These are phyloP conservation scores for Apostasia ramifera DNA, from an alignment of 106 monocot species.

Conservation along the genomic window DNA sequence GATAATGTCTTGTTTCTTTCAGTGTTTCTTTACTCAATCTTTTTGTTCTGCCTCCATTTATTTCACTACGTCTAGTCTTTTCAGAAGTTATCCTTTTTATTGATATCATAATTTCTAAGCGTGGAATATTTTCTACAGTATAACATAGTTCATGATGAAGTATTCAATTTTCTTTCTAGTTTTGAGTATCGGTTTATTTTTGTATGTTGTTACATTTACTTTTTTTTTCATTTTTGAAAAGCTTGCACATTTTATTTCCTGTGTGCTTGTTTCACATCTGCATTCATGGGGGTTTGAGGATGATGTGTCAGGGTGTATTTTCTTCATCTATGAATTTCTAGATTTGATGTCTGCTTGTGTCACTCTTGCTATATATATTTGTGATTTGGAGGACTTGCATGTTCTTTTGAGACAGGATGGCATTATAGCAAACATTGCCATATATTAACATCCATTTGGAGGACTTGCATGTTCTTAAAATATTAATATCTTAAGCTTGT, in stretches of 20 bases:
- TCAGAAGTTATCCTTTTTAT: background rate
- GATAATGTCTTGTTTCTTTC: too few relatives aligned
- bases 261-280: too few relatives aligned
- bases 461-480: too few relatives aligned
- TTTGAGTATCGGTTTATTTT: background rate
- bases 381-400: background rate
- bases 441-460: too few relatives aligned
- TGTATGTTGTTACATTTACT: background rate
- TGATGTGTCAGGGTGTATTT: background rate
- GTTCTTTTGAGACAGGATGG: background rate
- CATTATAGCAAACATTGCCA: too few relatives aligned
- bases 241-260: background rate
- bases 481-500: too few relatives aligned
- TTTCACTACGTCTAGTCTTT: background rate
- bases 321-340: background rate
- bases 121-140: background rate
- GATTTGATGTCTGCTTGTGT: background rate
- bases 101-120: background rate
- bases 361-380: background rate
- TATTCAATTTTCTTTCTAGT: background rate
- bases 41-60: background rate
- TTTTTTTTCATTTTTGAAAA: background rate
- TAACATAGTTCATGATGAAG: background rate
- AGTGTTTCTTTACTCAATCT: background rate
- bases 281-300: too few relatives aligned